These are phyloP conservation scores for Solanum paucissectum DNA, from an alignment of 257 asterid species.

Conservation along the genomic window DNA sequence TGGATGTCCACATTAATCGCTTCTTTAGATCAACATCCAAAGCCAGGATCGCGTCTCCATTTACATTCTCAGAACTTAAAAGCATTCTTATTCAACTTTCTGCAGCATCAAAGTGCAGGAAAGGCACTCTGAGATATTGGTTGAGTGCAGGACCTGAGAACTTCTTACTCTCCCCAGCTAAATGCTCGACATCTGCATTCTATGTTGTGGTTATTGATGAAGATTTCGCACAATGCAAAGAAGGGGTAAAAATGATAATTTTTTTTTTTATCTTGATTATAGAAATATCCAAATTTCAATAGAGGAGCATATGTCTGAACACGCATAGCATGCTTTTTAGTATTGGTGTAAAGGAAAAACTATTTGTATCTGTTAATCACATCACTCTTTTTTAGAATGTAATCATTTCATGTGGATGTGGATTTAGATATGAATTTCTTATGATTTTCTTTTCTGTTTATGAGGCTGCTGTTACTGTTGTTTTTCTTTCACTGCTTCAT, in stretches of 20 bases:
- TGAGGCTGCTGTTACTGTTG: background rate
- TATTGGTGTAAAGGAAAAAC: too few relatives aligned
- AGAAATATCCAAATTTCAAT: too few relatives aligned
- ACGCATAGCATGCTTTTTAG: too few relatives aligned
- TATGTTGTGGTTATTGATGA: constrained; percentile 69
- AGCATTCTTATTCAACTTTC: constrained; percentile 73
- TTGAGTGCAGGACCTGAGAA: constrained; percentile 80
- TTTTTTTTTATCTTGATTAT: background rate
- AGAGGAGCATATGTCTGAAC: too few relatives aligned
- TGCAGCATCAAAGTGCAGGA: constrained; percentile 48
- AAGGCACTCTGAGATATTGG: constrained; percentile 76
- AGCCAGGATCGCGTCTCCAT: constrained; percentile 49
- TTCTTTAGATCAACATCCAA: constrained; percentile 68
- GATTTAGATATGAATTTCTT: background rate
- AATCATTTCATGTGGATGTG: too few relatives aligned
- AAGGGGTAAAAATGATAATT: constrained; percentile 64
- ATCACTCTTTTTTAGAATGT: too few relatives aligned
- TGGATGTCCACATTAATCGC: constrained; percentile 73
- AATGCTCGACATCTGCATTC: constrained; percentile 64
- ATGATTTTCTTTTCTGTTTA: too few relatives aligned
- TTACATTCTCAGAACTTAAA: constrained; percentile 38
- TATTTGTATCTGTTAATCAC: too few relatives aligned
- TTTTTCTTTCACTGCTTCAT: too few relatives aligned
- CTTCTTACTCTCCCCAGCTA: constrained; percentile 59
- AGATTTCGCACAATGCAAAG: constrained; percentile 46